Conservation (phyloP, 148 eudicot genomes). For the Fallopia convolvulus region DNA sequence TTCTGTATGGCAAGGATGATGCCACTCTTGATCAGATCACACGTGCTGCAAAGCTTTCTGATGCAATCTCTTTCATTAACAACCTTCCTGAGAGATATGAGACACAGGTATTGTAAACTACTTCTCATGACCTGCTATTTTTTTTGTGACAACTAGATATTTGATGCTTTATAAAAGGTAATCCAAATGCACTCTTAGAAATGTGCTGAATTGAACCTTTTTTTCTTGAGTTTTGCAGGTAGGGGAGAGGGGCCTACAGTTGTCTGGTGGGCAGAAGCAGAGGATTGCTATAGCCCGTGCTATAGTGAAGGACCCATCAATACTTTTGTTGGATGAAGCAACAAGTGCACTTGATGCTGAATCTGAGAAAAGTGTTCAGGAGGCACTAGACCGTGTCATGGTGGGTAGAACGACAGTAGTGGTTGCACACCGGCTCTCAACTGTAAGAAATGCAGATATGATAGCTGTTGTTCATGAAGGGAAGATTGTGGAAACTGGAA, state of each 20-base stretch:
- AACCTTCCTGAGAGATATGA: slow-evolving; percentile 92
- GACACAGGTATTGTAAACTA: slow-evolving; percentile 55
- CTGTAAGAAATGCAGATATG: slow-evolving; percentile 82
- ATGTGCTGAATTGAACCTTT: no score
- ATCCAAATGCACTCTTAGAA: no score
- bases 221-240: slow-evolving; percentile 36
- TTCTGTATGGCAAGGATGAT: slow-evolving; percentile 84
- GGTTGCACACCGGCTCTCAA: slow-evolving; percentile 89
- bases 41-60: slow-evolving; percentile 91
- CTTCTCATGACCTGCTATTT: background rate
- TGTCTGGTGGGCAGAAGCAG: slow-evolving; percentile 96
- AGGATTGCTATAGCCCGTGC: slow-evolving; percentile 93
- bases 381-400: slow-evolving; percentile 96
- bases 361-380: slow-evolving; percentile 92
- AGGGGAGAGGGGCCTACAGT: slow-evolving; percentile 84
- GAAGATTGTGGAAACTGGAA: slow-evolving; percentile 75
- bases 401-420: slow-evolving; percentile 85
- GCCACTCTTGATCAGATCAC: slow-evolving; percentile 80
- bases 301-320: slow-evolving; percentile 78
- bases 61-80: slow-evolving; percentile 73
- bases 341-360: slow-evolving; percentile 99
- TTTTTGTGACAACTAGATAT: background rate
- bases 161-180: no score
- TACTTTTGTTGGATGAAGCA: slow-evolving; percentile 87
- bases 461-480: slow-evolving; percentile 90